These are phyloP conservation scores for Candida sp. DNA, from an alignment of 1,139 yeast species.

Conservation along the genomic window DNA sequence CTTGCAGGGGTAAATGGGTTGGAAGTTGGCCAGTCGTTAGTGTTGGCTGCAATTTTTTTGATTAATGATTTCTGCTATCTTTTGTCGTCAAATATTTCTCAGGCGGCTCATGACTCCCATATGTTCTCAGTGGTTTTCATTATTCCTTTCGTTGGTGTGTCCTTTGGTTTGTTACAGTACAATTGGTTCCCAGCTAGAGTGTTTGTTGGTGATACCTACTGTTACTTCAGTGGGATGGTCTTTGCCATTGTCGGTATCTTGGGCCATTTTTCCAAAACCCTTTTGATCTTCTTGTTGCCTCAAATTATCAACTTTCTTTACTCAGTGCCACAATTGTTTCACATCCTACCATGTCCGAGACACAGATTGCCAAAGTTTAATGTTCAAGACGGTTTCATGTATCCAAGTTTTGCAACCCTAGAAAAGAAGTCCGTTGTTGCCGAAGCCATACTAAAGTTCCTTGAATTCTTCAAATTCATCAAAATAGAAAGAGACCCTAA, in stretches of 20 bases:
- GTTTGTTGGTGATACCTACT: slow-evolving; percentile 97
- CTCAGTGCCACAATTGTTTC: slow-evolving; percentile 89
- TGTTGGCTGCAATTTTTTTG: slow-evolving; percentile 71
- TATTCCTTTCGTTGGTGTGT: slow-evolving; percentile 87
- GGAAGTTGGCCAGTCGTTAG: slow-evolving; percentile 94
- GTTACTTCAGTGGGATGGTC: slow-evolving; percentile 98
- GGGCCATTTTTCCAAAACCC: slow-evolving; percentile 95
- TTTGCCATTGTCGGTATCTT: slow-evolving; percentile 96
- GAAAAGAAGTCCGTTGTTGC: slow-evolving; percentile 19
- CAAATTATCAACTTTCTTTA: slow-evolving; percentile 90
- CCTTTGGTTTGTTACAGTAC: slow-evolving; percentile 73
- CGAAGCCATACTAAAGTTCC: slow-evolving; percentile 28
- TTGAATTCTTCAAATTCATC: slow-evolving; percentile 54
- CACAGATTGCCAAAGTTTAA: slow-evolving; percentile 89
- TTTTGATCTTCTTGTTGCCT: slow-evolving; percentile 83
- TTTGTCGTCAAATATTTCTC: slow-evolving; percentile 38
- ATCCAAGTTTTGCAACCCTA: slow-evolving; percentile 58
- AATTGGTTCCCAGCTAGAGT: slow-evolving; percentile 94
- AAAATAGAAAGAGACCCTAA: slow-evolving; percentile 43
- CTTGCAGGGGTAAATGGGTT: slow-evolving; percentile 96
- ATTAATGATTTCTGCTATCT: slow-evolving; percentile 80
- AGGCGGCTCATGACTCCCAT: slow-evolving; percentile 82
- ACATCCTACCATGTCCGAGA: slow-evolving; percentile 91
- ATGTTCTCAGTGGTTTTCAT: slow-evolving; percentile 78
- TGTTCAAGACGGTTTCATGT: slow-evolving; percentile 67